These are phyloP conservation scores for Aspergillus baeticus DNA, from an alignment of 495 filamentous ascomycete genomes.

Conservation along the genomic window DNA sequence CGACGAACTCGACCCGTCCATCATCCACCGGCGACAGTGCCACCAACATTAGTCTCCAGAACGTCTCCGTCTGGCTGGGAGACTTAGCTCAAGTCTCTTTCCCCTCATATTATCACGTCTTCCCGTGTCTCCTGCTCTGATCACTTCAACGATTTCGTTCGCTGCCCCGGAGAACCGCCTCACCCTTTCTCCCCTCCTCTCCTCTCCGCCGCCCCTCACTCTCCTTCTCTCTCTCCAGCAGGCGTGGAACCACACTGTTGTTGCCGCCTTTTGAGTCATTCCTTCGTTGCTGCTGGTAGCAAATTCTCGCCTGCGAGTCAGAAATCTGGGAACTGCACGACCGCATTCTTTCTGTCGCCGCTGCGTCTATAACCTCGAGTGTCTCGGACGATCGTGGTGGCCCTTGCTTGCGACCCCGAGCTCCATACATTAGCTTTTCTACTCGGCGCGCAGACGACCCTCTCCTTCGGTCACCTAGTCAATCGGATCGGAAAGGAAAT, in stretches of 20 bases:
- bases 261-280: conserved; percentile 1
- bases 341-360: neutral
- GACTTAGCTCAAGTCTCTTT: neutral
- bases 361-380: conserved; percentile 6
- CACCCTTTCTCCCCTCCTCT: conserved; percentile 22
- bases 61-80: conserved; percentile 4
- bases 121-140: conserved; percentile 4
- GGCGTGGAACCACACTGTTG: conserved; percentile 9
- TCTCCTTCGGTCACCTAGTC: conserved; percentile 14
- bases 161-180: conserved; percentile 14
- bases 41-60: conserved; percentile 8
- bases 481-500: conserved; percentile 13
- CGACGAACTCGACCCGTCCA: neutral
- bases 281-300: conserved; percentile 14
- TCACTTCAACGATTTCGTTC: conserved; percentile 21
- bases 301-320: conserved; percentile 17
- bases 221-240: conserved; percentile 27
- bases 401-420: conserved; percentile 35
- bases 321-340: neutral
- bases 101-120: conserved; percentile 10
- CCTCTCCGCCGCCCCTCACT: conserved; percentile 22
- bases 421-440: conserved; percentile 3
- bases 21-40: neutral
- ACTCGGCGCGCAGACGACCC: neutral
- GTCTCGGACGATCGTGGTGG: conserved; percentile 15